A percentile compares a stretch with the other conserved stretches of the same genome.
Conservation (phyloP, 2,329 filamentous ascomycete species). For the Botrytis porri region DNA sequence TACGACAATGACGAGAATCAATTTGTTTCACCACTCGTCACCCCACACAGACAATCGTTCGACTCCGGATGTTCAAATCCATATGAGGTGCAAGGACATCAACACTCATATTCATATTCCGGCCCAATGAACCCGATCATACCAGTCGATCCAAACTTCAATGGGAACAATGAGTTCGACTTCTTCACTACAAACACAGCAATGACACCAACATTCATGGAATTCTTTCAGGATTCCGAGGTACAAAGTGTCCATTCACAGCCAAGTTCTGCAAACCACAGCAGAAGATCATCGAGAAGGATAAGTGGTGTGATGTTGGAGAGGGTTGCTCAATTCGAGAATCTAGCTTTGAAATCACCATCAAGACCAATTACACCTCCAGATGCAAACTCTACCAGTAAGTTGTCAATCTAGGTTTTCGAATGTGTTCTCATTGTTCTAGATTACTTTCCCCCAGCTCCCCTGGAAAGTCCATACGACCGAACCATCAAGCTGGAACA, state of each 20-base stretch:
- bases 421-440: slow-evolving; percentile 31
- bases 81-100: slow-evolving; percentile 33
- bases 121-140: slow-evolving; percentile 46
- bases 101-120: slow-evolving; percentile 36
- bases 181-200: slow-evolving; percentile 32
- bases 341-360: slow-evolving; percentile 45
- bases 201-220: slow-evolving; percentile 36
- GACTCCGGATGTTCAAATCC: slow-evolving; percentile 43
- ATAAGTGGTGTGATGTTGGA: slow-evolving; percentile 62
- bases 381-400: slow-evolving; percentile 58
- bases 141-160: slow-evolving; percentile 39
- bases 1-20: slow-evolving; percentile 50
- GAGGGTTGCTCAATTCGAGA: slow-evolving; percentile 58
- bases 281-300: slow-evolving; percentile 42
- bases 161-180: slow-evolving; percentile 35
- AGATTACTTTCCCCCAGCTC: slow-evolving; percentile 67
- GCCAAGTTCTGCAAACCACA: slow-evolving; percentile 29
- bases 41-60: slow-evolving; percentile 54
- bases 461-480: slow-evolving; percentile 60
- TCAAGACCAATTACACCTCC: slow-evolving; percentile 60
- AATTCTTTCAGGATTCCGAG: slow-evolving; percentile 36
- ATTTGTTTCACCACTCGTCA: slow-evolving; percentile 54
- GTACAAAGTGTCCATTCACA: slow-evolving; percentile 23
- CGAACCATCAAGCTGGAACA: slow-evolving; percentile 38
- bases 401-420: slow-evolving; percentile 35